Evolutionary conservation across 2,329 filamentous ascomycete genomes (phyloP).

Genomic region (Neofusicoccum sp.): DNA sequence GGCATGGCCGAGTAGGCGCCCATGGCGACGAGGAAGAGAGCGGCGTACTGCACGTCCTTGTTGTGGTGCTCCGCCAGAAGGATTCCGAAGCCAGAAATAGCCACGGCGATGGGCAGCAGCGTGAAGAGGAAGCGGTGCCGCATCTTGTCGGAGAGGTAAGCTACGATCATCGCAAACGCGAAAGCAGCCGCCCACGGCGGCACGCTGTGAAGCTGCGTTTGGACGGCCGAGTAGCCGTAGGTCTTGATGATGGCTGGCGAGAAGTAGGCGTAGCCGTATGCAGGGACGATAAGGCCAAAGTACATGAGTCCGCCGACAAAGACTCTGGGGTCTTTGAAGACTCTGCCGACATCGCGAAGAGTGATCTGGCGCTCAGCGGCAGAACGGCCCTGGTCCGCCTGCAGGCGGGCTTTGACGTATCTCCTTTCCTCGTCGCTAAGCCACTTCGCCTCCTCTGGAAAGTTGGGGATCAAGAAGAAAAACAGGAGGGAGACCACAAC

Average conservation of each 20-base stretch:
- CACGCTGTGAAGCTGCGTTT: constrained; percentile 58
- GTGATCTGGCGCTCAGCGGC: constrained; percentile 49
- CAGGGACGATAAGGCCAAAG: constrained; percentile 50
- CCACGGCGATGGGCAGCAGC: constrained; percentile 67
- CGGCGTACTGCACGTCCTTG: constrained; percentile 69
- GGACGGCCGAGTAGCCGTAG: constrained; percentile 56
- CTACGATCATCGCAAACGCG: constrained; percentile 74
- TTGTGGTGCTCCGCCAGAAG: constrained; percentile 73
- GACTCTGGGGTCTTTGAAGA: constrained; percentile 55
- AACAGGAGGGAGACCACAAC: constrained; percentile 48
- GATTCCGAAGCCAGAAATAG: constrained; percentile 75
- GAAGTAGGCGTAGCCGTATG: constrained; percentile 49
- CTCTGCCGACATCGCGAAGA: constrained; percentile 44
- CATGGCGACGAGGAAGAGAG: constrained; percentile 79
- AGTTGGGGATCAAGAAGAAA: constrained; percentile 53
- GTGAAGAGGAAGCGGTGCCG: constrained; percentile 76
- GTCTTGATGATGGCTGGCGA: constrained; percentile 50
- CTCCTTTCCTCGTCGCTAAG: constrained; percentile 48
- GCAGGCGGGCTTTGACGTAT: constrained; percentile 50
- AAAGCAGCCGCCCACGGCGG: constrained; percentile 74
- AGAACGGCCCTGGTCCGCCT: constrained; percentile 51
- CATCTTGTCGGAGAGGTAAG: constrained; percentile 69
- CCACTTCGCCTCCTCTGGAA: constrained; percentile 55
- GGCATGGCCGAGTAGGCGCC: constrained; percentile 89
- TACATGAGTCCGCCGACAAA: constrained; percentile 56